These are phyloP conservation scores for Athelia psychrophila DNA, from an alignment of 1,284 basidiomycete genomes.

Conservation along the genomic window DNA sequence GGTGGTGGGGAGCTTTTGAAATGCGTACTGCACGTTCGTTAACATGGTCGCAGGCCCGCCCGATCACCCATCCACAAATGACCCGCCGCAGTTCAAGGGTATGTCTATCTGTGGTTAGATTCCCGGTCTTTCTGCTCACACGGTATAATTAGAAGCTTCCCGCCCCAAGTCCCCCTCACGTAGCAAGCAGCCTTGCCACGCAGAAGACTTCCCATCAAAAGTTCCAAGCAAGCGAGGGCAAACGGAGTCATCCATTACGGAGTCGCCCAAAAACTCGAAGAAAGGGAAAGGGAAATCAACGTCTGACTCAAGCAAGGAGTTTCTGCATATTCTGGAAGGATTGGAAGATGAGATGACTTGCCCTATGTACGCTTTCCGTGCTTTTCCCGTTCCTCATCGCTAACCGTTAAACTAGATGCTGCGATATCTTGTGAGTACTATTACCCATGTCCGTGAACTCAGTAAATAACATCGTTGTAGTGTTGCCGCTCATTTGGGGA, in stretches of 20 bases:
- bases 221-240: not conserved
- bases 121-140: no score
- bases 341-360: constrained; percentile 54
- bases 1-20: no score
- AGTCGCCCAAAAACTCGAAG: constrained; percentile 2
- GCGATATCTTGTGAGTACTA: constrained; percentile 46
- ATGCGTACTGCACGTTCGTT: no score
- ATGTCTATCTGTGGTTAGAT: no score
- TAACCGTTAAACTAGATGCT: constrained; percentile 38
- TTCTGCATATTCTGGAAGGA: constrained; percentile 23
- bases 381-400: constrained; percentile 6
- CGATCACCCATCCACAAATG: no score
- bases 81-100: no score
- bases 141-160: no score
- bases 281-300: constrained; percentile 18
- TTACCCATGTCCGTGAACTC: not conserved
- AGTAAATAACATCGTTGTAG: constrained; percentile 23
- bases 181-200: not conserved
- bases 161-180: no score
- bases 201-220: not conserved
- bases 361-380: constrained; percentile 43
- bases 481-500: constrained; percentile 47
- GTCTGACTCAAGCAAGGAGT: not conserved
- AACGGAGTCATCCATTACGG: not conserved
- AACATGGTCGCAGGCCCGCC: no score